These are phyloP conservation scores for Metschnikowia santaceciliae DNA, from an alignment of 805 yeast genomes.

Conservation along the genomic window DNA sequence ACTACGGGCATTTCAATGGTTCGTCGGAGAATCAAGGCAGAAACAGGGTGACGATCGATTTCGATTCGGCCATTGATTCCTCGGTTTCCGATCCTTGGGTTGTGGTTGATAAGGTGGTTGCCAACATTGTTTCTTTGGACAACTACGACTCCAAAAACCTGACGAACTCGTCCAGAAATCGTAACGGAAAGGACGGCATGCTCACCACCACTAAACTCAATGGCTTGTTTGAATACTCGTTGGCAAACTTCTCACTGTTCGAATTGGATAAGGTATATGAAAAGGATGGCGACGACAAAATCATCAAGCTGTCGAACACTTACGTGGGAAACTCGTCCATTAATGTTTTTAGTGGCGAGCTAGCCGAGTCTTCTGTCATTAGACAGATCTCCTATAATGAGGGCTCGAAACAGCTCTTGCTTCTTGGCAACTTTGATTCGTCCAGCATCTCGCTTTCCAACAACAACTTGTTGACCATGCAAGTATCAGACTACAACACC, in stretches of 20 bases:
- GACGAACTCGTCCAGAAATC: slow-evolving; percentile 16
- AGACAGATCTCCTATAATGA: slow-evolving; percentile 6
- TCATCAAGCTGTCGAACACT: slow-evolving; percentile 28
- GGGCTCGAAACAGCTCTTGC: slow-evolving; percentile 24
- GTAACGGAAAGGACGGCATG: slow-evolving; percentile 14
- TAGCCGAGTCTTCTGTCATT: slow-evolving; percentile 16
- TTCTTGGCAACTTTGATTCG: slow-evolving; percentile 46
- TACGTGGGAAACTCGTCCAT: slow-evolving; percentile 41
- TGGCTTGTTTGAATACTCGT: slow-evolving; percentile 80
- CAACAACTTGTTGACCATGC: slow-evolving; percentile 26
- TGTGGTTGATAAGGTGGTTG: slow-evolving; percentile 68
- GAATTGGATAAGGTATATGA: slow-evolving; percentile 25
- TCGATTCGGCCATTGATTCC: slow-evolving; percentile 20
- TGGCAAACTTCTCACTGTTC: slow-evolving; percentile 53
- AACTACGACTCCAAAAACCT: slow-evolving; percentile 23
- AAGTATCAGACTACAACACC: slow-evolving; percentile 27
- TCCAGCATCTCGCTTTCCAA: slow-evolving; percentile 27
- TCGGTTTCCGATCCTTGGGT: slow-evolving; percentile 36
- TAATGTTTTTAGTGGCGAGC: slow-evolving; percentile 31
- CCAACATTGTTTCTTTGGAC: slow-evolving; percentile 47
- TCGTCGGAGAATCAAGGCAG: slow-evolving; percentile 26
- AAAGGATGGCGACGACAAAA: slow-evolving; percentile 17
- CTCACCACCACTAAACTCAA: slow-evolving; percentile 45
- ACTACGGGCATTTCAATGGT: slow-evolving; percentile 61
- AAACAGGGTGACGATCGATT: slow-evolving; percentile 30